These are phyloP conservation scores for Diospyros lotus DNA, from an alignment of 148 eudicot genomes.

Conservation along the genomic window DNA sequence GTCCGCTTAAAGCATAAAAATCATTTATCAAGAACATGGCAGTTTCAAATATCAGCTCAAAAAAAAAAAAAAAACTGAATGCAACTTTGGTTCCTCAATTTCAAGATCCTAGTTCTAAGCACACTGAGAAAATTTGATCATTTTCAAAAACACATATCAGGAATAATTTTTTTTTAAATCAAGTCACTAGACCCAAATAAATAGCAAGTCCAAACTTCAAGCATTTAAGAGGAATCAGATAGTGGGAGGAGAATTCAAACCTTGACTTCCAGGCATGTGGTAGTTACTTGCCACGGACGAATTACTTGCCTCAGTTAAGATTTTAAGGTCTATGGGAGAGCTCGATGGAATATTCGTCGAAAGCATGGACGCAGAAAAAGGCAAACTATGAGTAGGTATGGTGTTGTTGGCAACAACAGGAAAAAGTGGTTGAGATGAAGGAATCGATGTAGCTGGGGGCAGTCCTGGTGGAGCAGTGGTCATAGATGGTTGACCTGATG, in stretches of 20 bases:
- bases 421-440: constrained; percentile 91
- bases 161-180: too few species aligned
- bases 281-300: constrained; percentile 41
- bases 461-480: constrained; percentile 60
- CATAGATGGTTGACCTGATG: constrained; percentile 55
- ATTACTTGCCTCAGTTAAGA: constrained; percentile 29
- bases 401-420: constrained; percentile 69
- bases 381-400: constrained; percentile 44
- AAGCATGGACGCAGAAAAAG: constrained; percentile 46
- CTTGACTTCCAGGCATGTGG: constrained; percentile 50
- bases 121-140: too few species aligned
- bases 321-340: constrained; percentile 33
- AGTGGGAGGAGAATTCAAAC: constrained; percentile 18
- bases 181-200: background rate
- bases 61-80: too few species aligned
- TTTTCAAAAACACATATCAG: too few species aligned
- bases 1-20: too few species aligned
- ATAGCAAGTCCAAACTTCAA: too few species aligned
- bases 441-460: constrained; percentile 47
- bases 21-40: too few species aligned
- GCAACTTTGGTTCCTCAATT: too few species aligned
- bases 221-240: too few species aligned
- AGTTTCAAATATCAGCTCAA: too few species aligned
- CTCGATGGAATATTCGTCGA: constrained; percentile 39
- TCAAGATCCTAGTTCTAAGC: too few species aligned